Base-by-base conservation (phyloP, 208 protist genomes). In the Acanthamoeba royreba region DNA sequence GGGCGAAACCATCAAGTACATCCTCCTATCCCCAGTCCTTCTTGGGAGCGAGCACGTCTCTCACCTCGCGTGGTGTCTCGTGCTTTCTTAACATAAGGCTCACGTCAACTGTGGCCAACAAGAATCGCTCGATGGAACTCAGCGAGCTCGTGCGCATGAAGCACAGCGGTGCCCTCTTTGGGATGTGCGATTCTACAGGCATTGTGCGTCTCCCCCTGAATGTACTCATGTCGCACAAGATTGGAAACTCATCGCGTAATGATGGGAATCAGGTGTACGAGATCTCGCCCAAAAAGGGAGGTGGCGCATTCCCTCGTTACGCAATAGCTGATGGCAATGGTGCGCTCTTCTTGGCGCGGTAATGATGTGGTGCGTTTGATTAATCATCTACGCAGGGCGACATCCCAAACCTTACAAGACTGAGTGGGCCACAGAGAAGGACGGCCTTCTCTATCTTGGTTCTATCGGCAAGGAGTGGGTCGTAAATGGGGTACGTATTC, bases 401-500 rank as follows among this genome's bases (percentile, higher is more conserved):
- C 43, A 79, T 4, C 87, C 87, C 13, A 92, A 92, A 42, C 87
- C 87, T 5, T 92, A 79, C 87, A 97, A 97, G 53, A 53, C 33
- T 22, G 96, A 97, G 79, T 97, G 95, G 95, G 90, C 92, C 43
- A 96, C 96, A 3, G 93, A 96, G 11, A 95, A 95, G 40, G 95
- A 96, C 58, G 95, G 72, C 33, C n/a, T 55, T 11, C 46, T 97
- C 45, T 95, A 95, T 35, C 33, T 97, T 7, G 95, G 95, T 33
- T 95, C 92, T 72, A 95, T 96, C 46, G 96, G 96, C 55, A 97
- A 96, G 61, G 94, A 97, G 31, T 97, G 89, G 88, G 96, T 93
- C 35, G 87, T 92, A 2, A 53, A 92, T 77, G 87, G 87, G 87
- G 87, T 92, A 79, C 45, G 2, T 2, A 19, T 77, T 49, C 22